Conservation (phyloP, 768 basidiomycete species). For the Paxillus rubicundulus region DNA sequence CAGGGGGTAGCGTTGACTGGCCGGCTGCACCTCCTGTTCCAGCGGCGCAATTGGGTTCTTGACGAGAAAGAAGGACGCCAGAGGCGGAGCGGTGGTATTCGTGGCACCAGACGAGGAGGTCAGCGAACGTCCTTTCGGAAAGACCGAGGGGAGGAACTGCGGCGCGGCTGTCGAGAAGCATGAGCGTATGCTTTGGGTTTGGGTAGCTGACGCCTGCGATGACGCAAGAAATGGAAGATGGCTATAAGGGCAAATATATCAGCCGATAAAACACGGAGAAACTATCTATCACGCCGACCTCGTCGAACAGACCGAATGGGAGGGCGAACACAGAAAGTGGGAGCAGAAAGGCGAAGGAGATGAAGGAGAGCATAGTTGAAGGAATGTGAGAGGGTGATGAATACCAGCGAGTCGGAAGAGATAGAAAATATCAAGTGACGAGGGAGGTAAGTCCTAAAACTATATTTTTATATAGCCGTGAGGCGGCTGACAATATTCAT, state of each 20-base stretch:
- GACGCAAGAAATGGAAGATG: slow-evolving; percentile 16
- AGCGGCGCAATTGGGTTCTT: slow-evolving; percentile 15
- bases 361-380: slow-evolving; percentile 22
- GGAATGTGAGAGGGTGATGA: slow-evolving; percentile 7
- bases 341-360: slow-evolving; percentile 18
- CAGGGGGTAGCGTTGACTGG: background rate
- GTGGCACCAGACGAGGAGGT: slow-evolving; percentile 30
- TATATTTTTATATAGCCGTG: background rate
- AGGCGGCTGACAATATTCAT: slow-evolving; percentile 9
- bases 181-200: slow-evolving; percentile 19
- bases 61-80: slow-evolving; percentile 23
- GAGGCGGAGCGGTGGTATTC: slow-evolving; percentile 10
- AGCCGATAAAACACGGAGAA: background rate
- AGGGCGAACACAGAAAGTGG: slow-evolving; percentile 16
- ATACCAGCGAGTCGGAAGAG: background rate
- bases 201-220: slow-evolving; percentile 28
- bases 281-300: slow-evolving; percentile 5
- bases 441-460: background rate
- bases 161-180: slow-evolving; percentile 21
- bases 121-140: slow-evolving; percentile 19
- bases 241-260: slow-evolving; percentile 6
- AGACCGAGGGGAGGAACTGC: slow-evolving; percentile 23
- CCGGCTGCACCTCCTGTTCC: background rate
- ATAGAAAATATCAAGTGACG: background rate
- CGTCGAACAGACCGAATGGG: slow-evolving; percentile 13